Base-by-base conservation (phyloP, 2,329 filamentous ascomycete species). In the Claviceps arundinis region DNA sequence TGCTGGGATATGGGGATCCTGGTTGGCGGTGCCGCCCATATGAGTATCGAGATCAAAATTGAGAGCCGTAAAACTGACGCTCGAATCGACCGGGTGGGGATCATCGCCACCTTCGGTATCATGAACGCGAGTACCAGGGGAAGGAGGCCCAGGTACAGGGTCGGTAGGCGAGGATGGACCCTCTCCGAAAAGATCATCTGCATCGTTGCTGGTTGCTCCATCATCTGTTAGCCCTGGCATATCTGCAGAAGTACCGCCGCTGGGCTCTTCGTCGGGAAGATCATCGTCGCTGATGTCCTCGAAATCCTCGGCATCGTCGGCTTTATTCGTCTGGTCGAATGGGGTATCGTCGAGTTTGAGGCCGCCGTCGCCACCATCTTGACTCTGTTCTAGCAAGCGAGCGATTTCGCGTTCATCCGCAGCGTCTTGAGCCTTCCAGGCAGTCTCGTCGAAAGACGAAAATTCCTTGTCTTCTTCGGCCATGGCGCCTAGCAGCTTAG, bases 211-310 rank as follows among this genome's bases (percentile, higher is more conserved):
- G 2, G 75, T 77, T 48, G 76, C 77, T 45, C 75, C 76, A 59
- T 84, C 80, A 56, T 84, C 80, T 1, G 75, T 78, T 30, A 80
- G 62, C 11, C 71, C 74, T 0, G 77, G 76, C n/a, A 74, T 63
- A 52, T 80, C 74, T 47, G 69, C 64, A 14, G 71, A 74, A 16
- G 64, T 61, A 50, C 64, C 67, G 5, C 64, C 66, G 11, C 66
- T 67, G 30, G 67, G 68, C 52, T 82, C 88, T 56, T 93, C 88
- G 6, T 93, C 88, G 11, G 89, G 85, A 7, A 95, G 76, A 56
- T 96, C 90, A 63, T 94, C 89, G 64, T 97, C 91, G 58, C 85
- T 85, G 56, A 97, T 90, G 62, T 95, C 88, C 64, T 87, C 89
- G 60, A 76, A 98, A 64, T 98, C 93, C 56, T 93, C 72, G 42